Evolutionary conservation across 1,284 basidiomycete genomes (phyloP).

Genomic region (Afroboletus lepidellus): DNA sequence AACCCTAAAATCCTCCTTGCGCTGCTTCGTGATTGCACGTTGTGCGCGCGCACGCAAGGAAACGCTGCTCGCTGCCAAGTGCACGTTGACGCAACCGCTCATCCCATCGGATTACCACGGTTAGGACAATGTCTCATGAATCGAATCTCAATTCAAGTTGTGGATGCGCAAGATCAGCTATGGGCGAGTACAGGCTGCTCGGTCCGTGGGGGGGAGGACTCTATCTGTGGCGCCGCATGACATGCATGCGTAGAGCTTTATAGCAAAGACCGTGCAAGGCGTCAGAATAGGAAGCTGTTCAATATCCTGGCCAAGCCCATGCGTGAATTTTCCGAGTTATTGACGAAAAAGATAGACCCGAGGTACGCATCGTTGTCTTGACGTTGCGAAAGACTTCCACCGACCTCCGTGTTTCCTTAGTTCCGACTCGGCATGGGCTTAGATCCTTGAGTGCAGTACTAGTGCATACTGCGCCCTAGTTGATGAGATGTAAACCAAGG

Average conservation of each 20-base stretch:
- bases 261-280: constrained; percentile 1
- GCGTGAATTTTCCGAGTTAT: neutral
- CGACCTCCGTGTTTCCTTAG: neutral
- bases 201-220: too few species aligned
- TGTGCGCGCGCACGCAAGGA: constrained; percentile 5
- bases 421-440: neutral
- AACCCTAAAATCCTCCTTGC: constrained; percentile 10
- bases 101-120: constrained; percentile 18
- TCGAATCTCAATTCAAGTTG: constrained; percentile 3
- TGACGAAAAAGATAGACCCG: constrained; percentile 3
- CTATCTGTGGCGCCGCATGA: neutral
- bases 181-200: neutral
- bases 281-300: constrained; percentile 7
- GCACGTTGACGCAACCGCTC: constrained; percentile 16
- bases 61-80: constrained; percentile 16
- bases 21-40: constrained; percentile 21
- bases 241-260: neutral
- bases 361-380: neutral
- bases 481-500: too few species aligned
- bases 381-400: neutral
- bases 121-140: constrained; percentile 13
- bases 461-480: neutral
- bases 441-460: neutral
- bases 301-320: neutral
- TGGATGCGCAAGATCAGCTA: neutral